Evolutionary conservation across 805 yeast species (phyloP).

Genomic region (Candida pseudofarinosa): DNA sequence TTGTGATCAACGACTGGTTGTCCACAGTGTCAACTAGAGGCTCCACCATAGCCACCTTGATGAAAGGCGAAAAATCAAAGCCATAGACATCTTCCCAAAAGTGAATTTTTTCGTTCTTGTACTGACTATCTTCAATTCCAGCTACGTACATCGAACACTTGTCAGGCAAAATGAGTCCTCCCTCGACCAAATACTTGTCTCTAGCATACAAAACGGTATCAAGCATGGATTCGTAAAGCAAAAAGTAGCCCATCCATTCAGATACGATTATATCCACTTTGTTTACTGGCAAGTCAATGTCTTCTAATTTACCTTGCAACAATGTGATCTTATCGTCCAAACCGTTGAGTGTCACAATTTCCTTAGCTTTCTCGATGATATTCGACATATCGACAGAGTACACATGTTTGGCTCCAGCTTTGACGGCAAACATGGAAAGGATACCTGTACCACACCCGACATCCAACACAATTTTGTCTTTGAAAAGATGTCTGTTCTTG

Average conservation of each 20-base stretch:
- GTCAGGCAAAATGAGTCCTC: conserved; percentile 93
- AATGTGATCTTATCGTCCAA: conserved; percentile 81
- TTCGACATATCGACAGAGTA: conserved; percentile 96
- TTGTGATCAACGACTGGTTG: conserved; percentile 66
- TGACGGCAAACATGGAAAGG: conserved; percentile 94
- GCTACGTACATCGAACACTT: conserved; percentile 87
- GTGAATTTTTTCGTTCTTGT: conserved; percentile 84
- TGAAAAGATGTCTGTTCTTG: conserved; percentile 83
- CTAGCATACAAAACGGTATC: conserved; percentile 94
- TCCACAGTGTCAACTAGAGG: conserved; percentile 97
- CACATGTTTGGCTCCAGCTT: conserved; percentile 98
- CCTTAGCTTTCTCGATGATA: conserved; percentile 93
- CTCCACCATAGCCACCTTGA: conserved; percentile 80
- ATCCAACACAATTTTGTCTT: conserved; percentile 90
- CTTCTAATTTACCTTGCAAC: conserved; percentile 91
- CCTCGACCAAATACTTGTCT: conserved; percentile 76
- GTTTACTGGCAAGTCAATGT: conserved; percentile 77
- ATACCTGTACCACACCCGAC: conserved; percentile 99
- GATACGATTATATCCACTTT: conserved; percentile 92
- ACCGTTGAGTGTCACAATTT: conserved; percentile 82
- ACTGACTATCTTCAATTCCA: conserved; percentile 88
- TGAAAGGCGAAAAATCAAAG: conserved; percentile 90
- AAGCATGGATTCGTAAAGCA: conserved; percentile 94
- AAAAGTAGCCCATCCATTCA: conserved; percentile 99
- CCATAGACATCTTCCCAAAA: conserved; percentile 98